These are phyloP conservation scores for Didymella keratinophila DNA, from an alignment of 2,329 filamentous ascomycete species.

Conservation along the genomic window DNA sequence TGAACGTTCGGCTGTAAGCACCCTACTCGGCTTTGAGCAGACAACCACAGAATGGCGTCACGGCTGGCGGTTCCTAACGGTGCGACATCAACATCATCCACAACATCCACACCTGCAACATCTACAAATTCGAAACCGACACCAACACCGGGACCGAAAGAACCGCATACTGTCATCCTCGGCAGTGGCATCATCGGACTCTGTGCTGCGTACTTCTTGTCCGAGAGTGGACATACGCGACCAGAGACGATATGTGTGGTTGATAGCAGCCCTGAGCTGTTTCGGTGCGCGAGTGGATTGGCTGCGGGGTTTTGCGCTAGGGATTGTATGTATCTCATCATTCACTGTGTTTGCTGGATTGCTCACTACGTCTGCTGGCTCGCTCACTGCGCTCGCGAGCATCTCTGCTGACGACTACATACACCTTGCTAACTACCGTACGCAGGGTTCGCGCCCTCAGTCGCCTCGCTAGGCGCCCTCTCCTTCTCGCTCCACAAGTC, in stretches of 20 bases:
- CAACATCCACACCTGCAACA: not conserved
- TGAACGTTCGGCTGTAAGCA: not conserved
- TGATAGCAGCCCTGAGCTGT: conserved; percentile 67
- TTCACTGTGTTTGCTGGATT: not conserved
- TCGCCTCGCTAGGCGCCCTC: conserved; percentile 67
- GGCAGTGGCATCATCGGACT: conserved; percentile 57
- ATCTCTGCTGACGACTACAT: not conserved
- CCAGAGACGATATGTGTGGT: conserved; percentile 64
- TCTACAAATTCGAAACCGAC: not conserved
- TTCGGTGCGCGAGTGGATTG: conserved; percentile 76
- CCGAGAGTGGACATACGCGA: conserved; percentile 50
- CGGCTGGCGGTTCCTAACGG: not conserved
- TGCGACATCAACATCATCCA: not conserved
- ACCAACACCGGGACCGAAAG: not conserved
- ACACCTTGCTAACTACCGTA: not conserved
- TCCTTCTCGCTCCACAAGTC: conserved; percentile 73
- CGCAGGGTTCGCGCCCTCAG: conserved; percentile 64
- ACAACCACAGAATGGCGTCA: not conserved
- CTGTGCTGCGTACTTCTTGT: conserved; percentile 69
- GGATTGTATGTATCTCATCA: conserved; percentile 62
- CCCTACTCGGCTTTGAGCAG: not conserved
- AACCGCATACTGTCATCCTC: conserved; percentile 48
- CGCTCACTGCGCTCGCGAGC: not conserved
- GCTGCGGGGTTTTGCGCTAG: conserved; percentile 77
- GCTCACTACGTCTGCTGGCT: no score